A percentile compares a stretch with the other conserved stretches of the same genome.
Conservation (phyloP, 2,329 filamentous ascomycete genomes). For the Rutstroemia sp. region DNA sequence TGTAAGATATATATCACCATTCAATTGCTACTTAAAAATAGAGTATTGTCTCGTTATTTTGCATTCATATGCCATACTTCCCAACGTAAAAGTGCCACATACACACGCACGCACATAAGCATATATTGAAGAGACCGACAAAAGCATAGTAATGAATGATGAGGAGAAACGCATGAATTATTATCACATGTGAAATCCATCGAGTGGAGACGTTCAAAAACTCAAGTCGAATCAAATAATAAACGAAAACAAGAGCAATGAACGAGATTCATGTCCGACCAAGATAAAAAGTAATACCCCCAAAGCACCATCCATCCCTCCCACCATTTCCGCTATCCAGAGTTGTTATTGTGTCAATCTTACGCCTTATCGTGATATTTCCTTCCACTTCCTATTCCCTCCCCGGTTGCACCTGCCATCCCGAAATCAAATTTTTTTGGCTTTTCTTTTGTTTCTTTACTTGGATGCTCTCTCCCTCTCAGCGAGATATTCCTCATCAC, state of each 20-base stretch:
- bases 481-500: constrained; percentile 72
- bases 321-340: constrained; percentile 19
- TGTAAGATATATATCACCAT: too few species aligned
- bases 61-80: too few species aligned
- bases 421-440: constrained; percentile 6
- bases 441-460: constrained; percentile 19
- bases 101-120: too few species aligned
- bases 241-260: not conserved
- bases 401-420: not conserved
- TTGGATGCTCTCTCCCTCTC: constrained; percentile 35
- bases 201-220: not conserved
- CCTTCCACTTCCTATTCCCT: constrained; percentile 6
- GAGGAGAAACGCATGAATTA: not conserved
- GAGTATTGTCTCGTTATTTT: too few species aligned
- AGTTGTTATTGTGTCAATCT: constrained; percentile 25
- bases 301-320: constrained; percentile 14
- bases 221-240: not conserved
- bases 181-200: constrained; percentile 1
- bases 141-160: too few species aligned
- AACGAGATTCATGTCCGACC: not conserved
- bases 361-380: constrained; percentile 17
- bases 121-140: too few species aligned
- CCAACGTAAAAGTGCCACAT: too few species aligned
- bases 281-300: constrained; percentile 11
- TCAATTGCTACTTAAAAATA: too few species aligned